Base-by-base conservation (phyloP, 306 rosid species). In the Castanea mollissima region DNA sequence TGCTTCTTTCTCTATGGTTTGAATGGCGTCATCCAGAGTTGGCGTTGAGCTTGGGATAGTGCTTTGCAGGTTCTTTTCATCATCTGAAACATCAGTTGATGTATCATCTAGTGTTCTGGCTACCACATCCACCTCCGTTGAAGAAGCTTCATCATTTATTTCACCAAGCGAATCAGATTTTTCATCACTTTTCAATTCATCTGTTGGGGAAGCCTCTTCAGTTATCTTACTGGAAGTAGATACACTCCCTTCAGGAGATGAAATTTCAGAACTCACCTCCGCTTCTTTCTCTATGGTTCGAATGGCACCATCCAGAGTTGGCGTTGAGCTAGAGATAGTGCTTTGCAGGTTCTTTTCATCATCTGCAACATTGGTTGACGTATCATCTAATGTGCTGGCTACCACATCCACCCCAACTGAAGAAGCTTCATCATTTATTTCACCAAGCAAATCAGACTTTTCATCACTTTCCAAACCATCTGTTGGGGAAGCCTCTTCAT, bases 211-310 rank as follows among this genome's bases (percentile, higher is more conserved):
- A 35, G 78, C 68, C 31, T 31, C 31, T 34, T 55, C 54, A 34
- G 15, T 25, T n/a, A 54, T 57, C 21, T 20, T 14, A 12, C 11
- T 73, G 55, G 18, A n/a, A 4, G 73, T 72, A 38, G 90, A 79
- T 38, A 70, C 46, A 72, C 74, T 81, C 68, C 34, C 84, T 80
- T 76, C 91, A 59, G 83, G 59, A 80, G 77, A 81, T 87, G 81
- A 69, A 51, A 32, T 82, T 82, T 56, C 90, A 65, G 91, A 79
- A 85, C 81, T 76, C 64, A 25, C 86, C 59, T 84, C 85, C 9
- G 73, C 84, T 83, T 86, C 88, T 74, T 83, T 83, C 75, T 85
- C 83, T 15, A 76, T 16, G 23, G 71, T 74, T 74, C 81, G 76
- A 73, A 49, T 69, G n/a, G 63, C 77, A 63, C 62, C 75, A 74